These are phyloP conservation scores for Lentinula sp. DNA, from an alignment of 768 basidiomycete genomes.

Conservation along the genomic window DNA sequence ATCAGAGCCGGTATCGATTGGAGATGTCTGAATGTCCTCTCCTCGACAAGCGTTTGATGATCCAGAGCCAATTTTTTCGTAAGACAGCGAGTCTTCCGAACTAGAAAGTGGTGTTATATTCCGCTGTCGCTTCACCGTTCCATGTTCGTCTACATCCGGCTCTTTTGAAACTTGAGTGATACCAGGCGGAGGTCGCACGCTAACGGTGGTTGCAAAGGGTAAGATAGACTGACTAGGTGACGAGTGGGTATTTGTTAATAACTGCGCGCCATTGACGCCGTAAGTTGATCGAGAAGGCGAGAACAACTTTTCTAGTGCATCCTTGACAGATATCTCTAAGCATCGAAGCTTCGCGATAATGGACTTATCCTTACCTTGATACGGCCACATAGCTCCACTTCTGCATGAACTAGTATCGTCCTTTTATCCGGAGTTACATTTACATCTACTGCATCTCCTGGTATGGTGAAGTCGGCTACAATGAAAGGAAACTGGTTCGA, in stretches of 20 bases:
- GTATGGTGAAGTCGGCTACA: conserved; percentile 72
- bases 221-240: not conserved
- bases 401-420: conserved; percentile 89
- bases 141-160: not conserved
- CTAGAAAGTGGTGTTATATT: not conserved
- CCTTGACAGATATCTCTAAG: conserved; percentile 28
- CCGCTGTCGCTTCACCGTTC: not conserved
- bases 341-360: not conserved
- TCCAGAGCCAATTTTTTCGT: not conserved
- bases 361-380: conserved; percentile 57
- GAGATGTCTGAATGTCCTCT: not conserved
- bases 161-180: not conserved
- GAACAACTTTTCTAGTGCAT: conserved; percentile 61
- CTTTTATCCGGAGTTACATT: conserved; percentile 97
- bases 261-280: conserved; percentile 33
- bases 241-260: not conserved
- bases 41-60: not conserved
- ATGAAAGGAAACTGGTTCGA: conserved; percentile 72
- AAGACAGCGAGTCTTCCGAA: not conserved
- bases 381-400: conserved; percentile 68
- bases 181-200: not conserved
- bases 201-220: not conserved
- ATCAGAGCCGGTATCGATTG: not conserved
- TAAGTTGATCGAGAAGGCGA: conserved; percentile 70
- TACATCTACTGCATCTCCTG: conserved; percentile 58